Percentiles rank a stretch among this genome's conserved stretches.
phyloP scores from a whole-genome alignment of 176 grass and related monocot species.

The Urochloa ruziziensis region DNA sequence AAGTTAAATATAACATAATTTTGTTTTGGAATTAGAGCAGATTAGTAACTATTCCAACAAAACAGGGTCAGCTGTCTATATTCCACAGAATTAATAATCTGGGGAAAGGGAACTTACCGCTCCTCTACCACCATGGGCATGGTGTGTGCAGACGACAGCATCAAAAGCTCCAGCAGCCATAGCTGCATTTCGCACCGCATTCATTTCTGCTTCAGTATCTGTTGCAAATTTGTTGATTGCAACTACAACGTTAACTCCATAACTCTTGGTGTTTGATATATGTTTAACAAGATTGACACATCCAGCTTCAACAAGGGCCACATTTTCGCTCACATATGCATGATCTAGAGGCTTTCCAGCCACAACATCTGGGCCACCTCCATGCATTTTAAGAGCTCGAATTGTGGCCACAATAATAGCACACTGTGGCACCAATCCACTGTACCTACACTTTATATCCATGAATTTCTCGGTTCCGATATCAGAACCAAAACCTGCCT shows the following conservation, averaged over 20 bases:
- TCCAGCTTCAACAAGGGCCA: conserved; percentile 85
- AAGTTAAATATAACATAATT: neutral
- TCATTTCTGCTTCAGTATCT: conserved; percentile 90
- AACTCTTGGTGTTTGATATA: conserved; percentile 72
- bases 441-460: conserved; percentile 98
- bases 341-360: conserved; percentile 88
- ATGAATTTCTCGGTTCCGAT: conserved; percentile 99
- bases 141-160: conserved; percentile 81
- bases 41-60: neutral
- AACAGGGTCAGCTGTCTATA: neutral
- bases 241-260: conserved; percentile 87
- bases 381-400: conserved; percentile 97
- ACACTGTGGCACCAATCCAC: conserved; percentile 91
- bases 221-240: conserved; percentile 94
- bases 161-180: conserved; percentile 93
- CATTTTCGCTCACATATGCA: conserved; percentile 88
- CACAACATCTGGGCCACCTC: conserved; percentile 85
- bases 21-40: too few species aligned
- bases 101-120: conserved; percentile 60
- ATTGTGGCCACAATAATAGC: conserved; percentile 95
- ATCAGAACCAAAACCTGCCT: conserved; percentile 98
- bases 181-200: conserved; percentile 56
- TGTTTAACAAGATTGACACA: conserved; percentile 88
- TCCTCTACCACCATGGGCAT: conserved; percentile 98
- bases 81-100: neutral